These are phyloP conservation scores for Ceratopteris richardii DNA, from an alignment of 75 land plant species.

Conservation along the genomic window DNA sequence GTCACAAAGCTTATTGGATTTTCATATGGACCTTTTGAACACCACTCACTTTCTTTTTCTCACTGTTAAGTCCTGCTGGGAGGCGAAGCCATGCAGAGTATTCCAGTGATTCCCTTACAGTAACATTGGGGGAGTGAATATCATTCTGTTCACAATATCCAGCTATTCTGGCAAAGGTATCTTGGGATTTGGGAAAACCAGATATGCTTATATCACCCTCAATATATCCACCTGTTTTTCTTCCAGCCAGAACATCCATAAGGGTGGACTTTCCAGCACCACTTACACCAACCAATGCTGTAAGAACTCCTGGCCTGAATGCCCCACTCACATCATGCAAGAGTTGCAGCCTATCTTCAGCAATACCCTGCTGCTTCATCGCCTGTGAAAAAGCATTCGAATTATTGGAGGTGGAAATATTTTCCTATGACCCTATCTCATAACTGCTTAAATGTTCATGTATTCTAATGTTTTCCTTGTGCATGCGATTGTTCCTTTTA, in stretches of 20 bases:
- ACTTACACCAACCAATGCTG: constrained; percentile 42
- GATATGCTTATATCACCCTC: constrained; percentile 40
- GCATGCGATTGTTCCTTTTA: neutral
- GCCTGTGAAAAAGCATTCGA: no score
- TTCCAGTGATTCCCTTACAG: constrained; percentile 40
- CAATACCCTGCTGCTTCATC: constrained; percentile 35
- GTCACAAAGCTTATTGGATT: neutral
- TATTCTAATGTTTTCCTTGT: no score
- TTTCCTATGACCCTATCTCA: no score
- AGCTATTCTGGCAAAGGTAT: constrained; percentile 41
- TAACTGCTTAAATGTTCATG: no score
- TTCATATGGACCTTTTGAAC: neutral
- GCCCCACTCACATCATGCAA: constrained; percentile 30
- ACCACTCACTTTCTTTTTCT: constrained; percentile 28
- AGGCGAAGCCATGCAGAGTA: constrained; percentile 47
- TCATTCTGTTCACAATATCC: constrained; percentile 56
- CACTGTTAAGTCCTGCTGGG: constrained; percentile 17
- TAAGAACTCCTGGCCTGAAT: constrained; percentile 36
- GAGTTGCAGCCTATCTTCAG: constrained; percentile 15
- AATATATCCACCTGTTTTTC: constrained; percentile 47
- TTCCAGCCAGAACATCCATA: constrained; percentile 52
- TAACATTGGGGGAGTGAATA: constrained; percentile 47
- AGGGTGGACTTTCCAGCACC: constrained; percentile 51
- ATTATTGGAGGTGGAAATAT: neutral
- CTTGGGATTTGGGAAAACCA: constrained; percentile 46